Base-by-base conservation (phyloP, 352 stramenopile species). In the Globisporangium polare region DNA sequence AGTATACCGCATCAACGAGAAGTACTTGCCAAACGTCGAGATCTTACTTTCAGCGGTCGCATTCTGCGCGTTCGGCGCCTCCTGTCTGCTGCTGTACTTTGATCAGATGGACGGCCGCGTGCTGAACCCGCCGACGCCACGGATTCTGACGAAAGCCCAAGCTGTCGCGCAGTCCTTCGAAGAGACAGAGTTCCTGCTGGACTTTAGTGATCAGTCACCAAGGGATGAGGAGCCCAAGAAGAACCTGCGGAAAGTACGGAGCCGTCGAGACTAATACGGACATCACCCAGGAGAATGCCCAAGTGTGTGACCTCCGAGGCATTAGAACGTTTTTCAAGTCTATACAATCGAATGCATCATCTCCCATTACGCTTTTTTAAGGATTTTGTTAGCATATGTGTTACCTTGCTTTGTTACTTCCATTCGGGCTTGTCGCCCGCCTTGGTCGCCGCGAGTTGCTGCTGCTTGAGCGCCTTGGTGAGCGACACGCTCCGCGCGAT, bases 401-500 rank as follows among this genome's bases (percentile, higher is more conserved):
- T n/a, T n/a, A n/a, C n/a, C n/a, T n/a, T 35, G 13, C 18, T 31
- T 27, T 51, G 12, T 20, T 79, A 90, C 60, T 88, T 88, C 81
- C 81, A 90, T 42, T 88, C 78, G 5, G 78, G 77, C 33, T 88
- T 88, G 27, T 89, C 77, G 49, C 65, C 67, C 0, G 68, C 68
- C 58, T 73, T 78, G 13, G 63, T 52, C 20, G 39, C 49, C 27
- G 72, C 66, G 64, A 86, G 74, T 18, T 87, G 73, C 45, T 91
- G 79, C 9, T 84, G 71, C 51, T 83, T 74, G 15, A 91, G 60
- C 9, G 78, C 75, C 45, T 92, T 94, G 2, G 79, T 87, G 10
- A 93, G 62, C 24, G 78, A 80, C 24, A 93, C 78, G 43, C 80
- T 92, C 22, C 82, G 71, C 6, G 86, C 86, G n/a, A 94, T 95